Conservation (phyloP, 164 flowering plant species). For the Aristolochia fimbriata region DNA sequence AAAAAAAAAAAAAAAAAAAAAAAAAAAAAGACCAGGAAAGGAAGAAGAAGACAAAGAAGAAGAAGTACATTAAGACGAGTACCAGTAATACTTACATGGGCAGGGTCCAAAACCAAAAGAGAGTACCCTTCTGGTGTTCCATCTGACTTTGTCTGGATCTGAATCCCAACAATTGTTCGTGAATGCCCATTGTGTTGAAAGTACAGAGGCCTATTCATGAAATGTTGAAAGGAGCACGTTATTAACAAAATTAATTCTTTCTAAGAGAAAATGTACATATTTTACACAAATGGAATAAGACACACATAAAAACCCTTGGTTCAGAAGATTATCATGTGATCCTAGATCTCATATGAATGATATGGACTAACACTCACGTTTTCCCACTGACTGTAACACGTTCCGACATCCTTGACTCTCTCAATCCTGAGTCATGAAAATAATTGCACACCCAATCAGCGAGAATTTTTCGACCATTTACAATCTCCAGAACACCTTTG, state of each 20-base stretch:
- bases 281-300: too few species aligned
- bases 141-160: conserved; percentile 32
- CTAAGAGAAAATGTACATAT: too few species aligned
- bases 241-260: conserved; percentile 1
- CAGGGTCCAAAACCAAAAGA: conserved; percentile 70
- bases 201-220: conserved; percentile 66
- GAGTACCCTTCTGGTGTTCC: conserved; percentile 33
- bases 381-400: conserved; percentile 45
- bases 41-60: not conserved
- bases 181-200: conserved; percentile 95
- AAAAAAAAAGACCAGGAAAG: too few species aligned
- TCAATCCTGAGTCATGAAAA: conserved; percentile 33
- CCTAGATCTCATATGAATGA: conserved; percentile 3
- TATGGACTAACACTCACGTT: conserved; percentile 37
- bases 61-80: not conserved
- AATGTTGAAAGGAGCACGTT: conserved; percentile 4
- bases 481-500: conserved; percentile 7
- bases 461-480: conserved; percentile 42
- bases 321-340: not conserved
- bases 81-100: conserved; percentile 38
- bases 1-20: too few species aligned
- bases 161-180: conserved; percentile 85
- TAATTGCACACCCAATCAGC: conserved; percentile 85
- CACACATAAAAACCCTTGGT: too few species aligned
- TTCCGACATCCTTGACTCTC: conserved; percentile 7